phyloP scores from a whole-genome alignment of 1,139 yeast genomes.

The Yamadazyma buinensis region DNA sequence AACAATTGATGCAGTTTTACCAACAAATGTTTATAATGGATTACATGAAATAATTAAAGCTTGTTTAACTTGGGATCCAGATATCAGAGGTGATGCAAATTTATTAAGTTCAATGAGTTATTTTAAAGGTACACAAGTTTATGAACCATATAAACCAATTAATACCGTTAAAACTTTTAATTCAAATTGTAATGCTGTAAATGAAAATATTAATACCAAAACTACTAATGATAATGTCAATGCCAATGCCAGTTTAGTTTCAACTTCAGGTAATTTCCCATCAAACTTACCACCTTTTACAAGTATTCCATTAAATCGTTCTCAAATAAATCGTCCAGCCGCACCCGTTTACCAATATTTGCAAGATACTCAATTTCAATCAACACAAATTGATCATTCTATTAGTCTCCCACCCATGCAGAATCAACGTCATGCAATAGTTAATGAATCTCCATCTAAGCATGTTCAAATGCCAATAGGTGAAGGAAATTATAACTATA shows the following conservation, averaged over 20 bases:
- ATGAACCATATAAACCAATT: conserved; percentile 4
- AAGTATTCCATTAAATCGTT: background rate
- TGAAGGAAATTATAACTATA: background rate
- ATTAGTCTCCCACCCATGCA: no score
- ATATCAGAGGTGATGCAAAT: conserved; percentile 45
- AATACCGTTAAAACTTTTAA: background rate
- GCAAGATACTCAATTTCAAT: background rate
- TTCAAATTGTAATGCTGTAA: background rate
- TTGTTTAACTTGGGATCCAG: conserved; percentile 68
- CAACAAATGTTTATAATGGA: conserved; percentile 19
- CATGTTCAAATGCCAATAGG: no score
- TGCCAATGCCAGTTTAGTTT: no score
- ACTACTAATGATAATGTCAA: background rate
- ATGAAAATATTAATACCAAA: background rate
- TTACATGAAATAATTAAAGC: conserved; percentile 50
- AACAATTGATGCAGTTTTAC: conserved; percentile 23
- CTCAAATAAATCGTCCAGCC: no score
- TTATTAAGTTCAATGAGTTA: conserved; percentile 47
- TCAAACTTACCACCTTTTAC: background rate
- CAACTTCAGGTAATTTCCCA: no score
- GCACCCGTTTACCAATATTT: no score
- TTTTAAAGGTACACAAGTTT: conserved; percentile 38
- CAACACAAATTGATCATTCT: no score
- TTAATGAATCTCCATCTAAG: no score
- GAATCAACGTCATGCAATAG: background rate